These are phyloP conservation scores for Nasturtium officinale DNA, from an alignment of 345 rosid species.

Conservation along the genomic window DNA sequence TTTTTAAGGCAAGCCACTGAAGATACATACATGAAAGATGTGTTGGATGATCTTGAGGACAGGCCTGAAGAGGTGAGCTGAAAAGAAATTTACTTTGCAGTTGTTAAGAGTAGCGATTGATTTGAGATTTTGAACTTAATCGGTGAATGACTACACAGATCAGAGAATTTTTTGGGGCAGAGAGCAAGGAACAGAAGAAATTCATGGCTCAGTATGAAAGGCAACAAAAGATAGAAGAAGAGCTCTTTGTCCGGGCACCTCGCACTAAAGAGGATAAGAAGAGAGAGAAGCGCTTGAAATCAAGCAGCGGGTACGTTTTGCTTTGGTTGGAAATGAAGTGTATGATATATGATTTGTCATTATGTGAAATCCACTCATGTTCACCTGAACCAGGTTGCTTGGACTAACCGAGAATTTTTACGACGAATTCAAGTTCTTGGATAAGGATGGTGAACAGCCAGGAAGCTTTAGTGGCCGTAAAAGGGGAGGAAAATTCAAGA, in stretches of 20 bases:
- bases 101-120: not conserved
- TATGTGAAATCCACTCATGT: slow-evolving; percentile 1
- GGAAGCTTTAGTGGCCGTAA: slow-evolving; percentile 37
- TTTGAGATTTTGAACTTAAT: slow-evolving; percentile 23
- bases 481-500: slow-evolving; percentile 56
- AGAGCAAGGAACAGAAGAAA: slow-evolving; percentile 66
- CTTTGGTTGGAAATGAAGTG: not conserved
- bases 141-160: slow-evolving; percentile 52
- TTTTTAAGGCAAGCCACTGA: slow-evolving; percentile 56
- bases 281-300: slow-evolving; percentile 69
- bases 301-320: slow-evolving; percentile 73
- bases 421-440: slow-evolving; percentile 69
- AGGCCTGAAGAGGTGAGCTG: slow-evolving; percentile 81
- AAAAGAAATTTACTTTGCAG: slow-evolving; percentile 7
- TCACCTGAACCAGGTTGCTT: slow-evolving; percentile 59
- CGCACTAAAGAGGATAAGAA: slow-evolving; percentile 71
- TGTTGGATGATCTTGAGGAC: slow-evolving; percentile 79
- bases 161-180: slow-evolving; percentile 64
- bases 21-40: slow-evolving; percentile 61
- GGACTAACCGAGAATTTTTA: slow-evolving; percentile 71
- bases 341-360: slow-evolving; percentile 26
- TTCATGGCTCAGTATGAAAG: slow-evolving; percentile 62
- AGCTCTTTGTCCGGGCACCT: slow-evolving; percentile 73
- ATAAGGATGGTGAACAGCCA: slow-evolving; percentile 44
- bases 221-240: slow-evolving; percentile 76